phyloP scores from a whole-genome alignment of 2,329 filamentous ascomycete species.

The Aureobasidium sp. region DNA sequence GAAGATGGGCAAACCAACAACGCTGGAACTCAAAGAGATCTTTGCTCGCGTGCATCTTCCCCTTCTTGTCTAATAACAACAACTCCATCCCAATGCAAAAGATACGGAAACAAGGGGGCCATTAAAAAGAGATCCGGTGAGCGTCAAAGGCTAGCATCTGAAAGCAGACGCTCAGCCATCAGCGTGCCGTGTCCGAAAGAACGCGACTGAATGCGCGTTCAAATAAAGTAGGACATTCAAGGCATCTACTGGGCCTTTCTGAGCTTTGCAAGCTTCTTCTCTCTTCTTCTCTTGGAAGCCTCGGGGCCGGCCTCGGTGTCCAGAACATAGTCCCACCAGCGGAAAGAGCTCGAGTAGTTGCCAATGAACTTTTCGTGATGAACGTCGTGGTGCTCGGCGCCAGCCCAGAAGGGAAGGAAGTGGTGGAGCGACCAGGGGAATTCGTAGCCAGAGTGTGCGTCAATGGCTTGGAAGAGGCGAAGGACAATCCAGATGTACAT shows the following conservation, averaged over 20 bases:
- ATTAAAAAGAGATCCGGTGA: background rate
- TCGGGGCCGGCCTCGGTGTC: conserved; percentile 91
- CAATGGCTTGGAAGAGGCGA: conserved; percentile 94
- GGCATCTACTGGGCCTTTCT: conserved; percentile 59
- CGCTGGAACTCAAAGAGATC: background rate
- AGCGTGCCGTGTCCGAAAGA: background rate
- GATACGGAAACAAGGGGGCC: conserved; percentile 1
- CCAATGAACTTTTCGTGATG: conserved; percentile 99
- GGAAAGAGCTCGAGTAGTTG: conserved; percentile 96
- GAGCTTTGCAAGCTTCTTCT: conserved; percentile 64
- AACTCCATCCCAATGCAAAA: conserved; percentile 15
- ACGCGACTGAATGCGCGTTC: background rate
- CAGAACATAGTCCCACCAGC: conserved; percentile 95
- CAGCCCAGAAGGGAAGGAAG: conserved; percentile 96
- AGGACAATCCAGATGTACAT: conserved; percentile 97
- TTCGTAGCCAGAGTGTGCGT: conserved; percentile 95
- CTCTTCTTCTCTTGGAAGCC: conserved; percentile 74
- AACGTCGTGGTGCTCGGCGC: conserved; percentile 90
- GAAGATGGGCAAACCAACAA: background rate
- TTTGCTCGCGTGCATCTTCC: background rate
- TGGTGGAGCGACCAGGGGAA: conserved; percentile 97
- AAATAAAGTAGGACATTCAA: background rate
- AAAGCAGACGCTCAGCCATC: background rate
- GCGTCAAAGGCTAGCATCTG: background rate
- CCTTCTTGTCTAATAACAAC: background rate